Base-by-base conservation (phyloP, 2,329 filamentous ascomycete genomes). In the Trichophaea hybrida region DNA sequence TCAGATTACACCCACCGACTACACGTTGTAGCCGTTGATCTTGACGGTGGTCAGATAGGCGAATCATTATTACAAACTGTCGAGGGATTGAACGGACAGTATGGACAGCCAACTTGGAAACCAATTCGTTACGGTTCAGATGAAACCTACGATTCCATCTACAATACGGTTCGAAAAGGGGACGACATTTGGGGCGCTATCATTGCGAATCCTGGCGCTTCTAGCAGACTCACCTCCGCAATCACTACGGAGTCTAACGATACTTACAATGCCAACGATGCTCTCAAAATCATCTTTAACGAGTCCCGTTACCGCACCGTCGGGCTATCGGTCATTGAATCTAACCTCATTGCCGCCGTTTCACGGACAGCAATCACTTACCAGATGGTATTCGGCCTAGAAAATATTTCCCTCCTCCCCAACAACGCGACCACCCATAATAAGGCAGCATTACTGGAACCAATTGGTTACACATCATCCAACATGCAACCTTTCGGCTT, bases 141-240 rank as follows among this genome's bases (percentile, higher is more conserved):
- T 1, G 64, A 69, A 33, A 58, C 74, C 3, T 64, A 64, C 38
- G 61, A 70, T n/a, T 68, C 69, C 0, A 72, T 75, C 24, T 75
- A 74, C 59, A 64, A 69, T 6, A 13, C 37, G 12, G 59, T 61
- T 35, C 50, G 59, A 6, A 34, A 8, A 13, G 59, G 59, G 10
- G 66, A 65, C 0, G 61, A 69, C 34, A 73, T 73, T 60, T 75
- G 73, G 73, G 73, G 64, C 1, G 72, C 71, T 1, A 56, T 74
- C 5, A 72, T 72, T 38, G 67, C 69, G 13, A 63, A 67, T 32
- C 50, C 66, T 5, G 71, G 69, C 1, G 69, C 73, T 1, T 72
- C 73, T 1, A 57, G 63, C 1, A 68, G 69, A 13, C 64, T 74
- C 5, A 63, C 67, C 35, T 61, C 65, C 13, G 70, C 70, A 2